These are phyloP conservation scores for Dictyostelium capitatum DNA, from an alignment of 78 protist species.

Conservation along the genomic window DNA sequence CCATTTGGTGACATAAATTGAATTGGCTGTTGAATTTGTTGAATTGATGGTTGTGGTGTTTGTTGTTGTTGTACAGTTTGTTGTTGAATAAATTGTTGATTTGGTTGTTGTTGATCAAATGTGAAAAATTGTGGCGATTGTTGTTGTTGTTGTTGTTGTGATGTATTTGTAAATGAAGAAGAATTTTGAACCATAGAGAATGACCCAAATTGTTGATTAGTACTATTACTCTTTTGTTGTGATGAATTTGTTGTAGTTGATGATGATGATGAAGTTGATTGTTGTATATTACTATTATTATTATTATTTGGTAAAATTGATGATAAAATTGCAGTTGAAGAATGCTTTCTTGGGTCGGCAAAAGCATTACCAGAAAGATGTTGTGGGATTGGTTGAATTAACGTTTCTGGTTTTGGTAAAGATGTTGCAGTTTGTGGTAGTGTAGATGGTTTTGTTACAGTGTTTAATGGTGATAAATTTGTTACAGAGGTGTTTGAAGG, in stretches of 20 bases:
- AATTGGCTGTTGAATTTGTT: not conserved
- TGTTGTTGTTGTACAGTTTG: not conserved
- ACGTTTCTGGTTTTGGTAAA: conserved; percentile 12
- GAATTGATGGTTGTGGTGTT: not conserved
- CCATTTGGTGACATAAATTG: not conserved
- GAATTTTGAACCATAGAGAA: conserved; percentile 63
- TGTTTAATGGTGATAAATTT: conserved; percentile 8
- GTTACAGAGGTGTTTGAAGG: not conserved
- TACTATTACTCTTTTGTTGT: conserved; percentile 4
- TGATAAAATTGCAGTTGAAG: not conserved
- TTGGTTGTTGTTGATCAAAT: not conserved
- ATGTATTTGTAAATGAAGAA: not conserved
- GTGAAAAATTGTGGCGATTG: not conserved
- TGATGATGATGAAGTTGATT: not conserved
- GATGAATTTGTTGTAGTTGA: not conserved
- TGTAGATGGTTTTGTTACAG: conserved; percentile 24
- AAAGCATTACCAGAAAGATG: conserved; percentile 56
- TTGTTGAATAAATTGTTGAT: not conserved
- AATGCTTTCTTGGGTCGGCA: conserved; percentile 72
- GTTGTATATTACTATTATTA: not conserved
- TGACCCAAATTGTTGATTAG: conserved; percentile 23
- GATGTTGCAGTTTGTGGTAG: conserved; percentile 3
- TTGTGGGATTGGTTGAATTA: conserved; percentile 68
- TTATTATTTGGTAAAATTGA: conserved; percentile 15
- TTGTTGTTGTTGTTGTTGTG: conserved; percentile 9